Conservation (phyloP, 257 asterid species). For the Solanum pimpinellifolium region DNA sequence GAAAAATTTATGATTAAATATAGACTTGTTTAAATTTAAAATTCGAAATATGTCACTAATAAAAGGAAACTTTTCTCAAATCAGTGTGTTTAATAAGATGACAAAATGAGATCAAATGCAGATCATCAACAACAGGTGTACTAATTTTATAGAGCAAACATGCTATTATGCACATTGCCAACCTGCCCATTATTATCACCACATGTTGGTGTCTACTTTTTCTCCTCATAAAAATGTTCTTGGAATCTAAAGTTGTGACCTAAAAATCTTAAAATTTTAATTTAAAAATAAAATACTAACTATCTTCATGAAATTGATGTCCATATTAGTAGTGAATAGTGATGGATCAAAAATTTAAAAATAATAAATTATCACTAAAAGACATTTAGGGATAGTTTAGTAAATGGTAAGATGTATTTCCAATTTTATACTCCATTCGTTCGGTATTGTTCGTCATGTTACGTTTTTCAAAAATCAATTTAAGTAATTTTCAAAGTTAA, state of each 20-base stretch:
- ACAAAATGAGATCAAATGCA: neutral
- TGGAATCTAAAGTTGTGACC: neutral
- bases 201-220: neutral
- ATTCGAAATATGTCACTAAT: neutral
- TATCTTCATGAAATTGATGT: neutral
- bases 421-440: too few relatives aligned
- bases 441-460: too few relatives aligned
- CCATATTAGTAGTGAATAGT: neutral
- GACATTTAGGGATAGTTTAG: neutral
- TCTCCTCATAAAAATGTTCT: neutral
- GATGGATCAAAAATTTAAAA: neutral
- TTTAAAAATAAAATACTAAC: neutral
- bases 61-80: neutral
- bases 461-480: too few relatives aligned
- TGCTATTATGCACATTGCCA: neutral
- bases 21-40: too few relatives aligned
- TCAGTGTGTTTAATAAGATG: neutral
- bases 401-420: neutral
- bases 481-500: too few relatives aligned
- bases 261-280: neutral
- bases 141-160: neutral
- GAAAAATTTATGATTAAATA: too few relatives aligned
- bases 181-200: neutral
- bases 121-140: neutral
- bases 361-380: neutral